Percentiles rank a stretch among this genome's conserved stretches.
phyloP scores from a whole-genome alignment of 805 yeast genomes.

The Teunomyces cretensis region DNA sequence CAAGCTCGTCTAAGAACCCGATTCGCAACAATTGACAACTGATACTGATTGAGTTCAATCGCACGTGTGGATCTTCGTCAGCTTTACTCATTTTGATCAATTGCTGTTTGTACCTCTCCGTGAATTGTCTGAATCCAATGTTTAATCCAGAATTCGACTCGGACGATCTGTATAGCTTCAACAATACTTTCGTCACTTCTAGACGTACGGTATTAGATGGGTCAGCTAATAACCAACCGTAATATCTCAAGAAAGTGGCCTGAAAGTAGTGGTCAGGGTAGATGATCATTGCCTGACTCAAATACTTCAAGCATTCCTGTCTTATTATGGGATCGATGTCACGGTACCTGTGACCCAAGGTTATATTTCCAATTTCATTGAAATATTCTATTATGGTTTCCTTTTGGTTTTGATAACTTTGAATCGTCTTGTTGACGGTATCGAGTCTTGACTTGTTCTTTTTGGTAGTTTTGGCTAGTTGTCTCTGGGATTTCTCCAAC shows the following conservation, averaged over 20 bases:
- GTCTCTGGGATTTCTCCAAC: constrained; percentile 46
- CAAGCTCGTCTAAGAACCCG: constrained; percentile 66
- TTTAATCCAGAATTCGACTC: constrained; percentile 27
- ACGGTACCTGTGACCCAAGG: constrained; percentile 74
- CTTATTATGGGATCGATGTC: constrained; percentile 76
- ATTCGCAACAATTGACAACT: constrained; percentile 54
- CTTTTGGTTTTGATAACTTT: constrained; percentile 42
- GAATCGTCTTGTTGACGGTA: constrained; percentile 44
- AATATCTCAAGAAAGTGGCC: constrained; percentile 67
- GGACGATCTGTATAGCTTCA: constrained; percentile 44
- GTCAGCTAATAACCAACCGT: constrained; percentile 87
- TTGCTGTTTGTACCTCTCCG: constrained; percentile 68
- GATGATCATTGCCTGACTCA: constrained; percentile 71
- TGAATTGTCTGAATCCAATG: constrained; percentile 74
- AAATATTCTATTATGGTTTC: constrained; percentile 55
- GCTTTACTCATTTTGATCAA: constrained; percentile 54
- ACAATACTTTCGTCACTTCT: constrained; percentile 60
- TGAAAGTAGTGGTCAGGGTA: constrained; percentile 72
- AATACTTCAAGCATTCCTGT: constrained; percentile 59
- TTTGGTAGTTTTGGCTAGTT: constrained; percentile 30
- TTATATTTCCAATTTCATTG: constrained; percentile 62
- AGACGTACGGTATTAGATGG: constrained; percentile 56
- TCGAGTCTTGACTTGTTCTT: constrained; percentile 44
- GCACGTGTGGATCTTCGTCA: constrained; percentile 54
- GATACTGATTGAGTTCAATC: constrained; percentile 48